Evolutionary conservation across 371 early-diverging fungal species (phyloP), one percentile per base, ranked within the genome.

Genomic region (Syncephalastrum sp.): DNA sequence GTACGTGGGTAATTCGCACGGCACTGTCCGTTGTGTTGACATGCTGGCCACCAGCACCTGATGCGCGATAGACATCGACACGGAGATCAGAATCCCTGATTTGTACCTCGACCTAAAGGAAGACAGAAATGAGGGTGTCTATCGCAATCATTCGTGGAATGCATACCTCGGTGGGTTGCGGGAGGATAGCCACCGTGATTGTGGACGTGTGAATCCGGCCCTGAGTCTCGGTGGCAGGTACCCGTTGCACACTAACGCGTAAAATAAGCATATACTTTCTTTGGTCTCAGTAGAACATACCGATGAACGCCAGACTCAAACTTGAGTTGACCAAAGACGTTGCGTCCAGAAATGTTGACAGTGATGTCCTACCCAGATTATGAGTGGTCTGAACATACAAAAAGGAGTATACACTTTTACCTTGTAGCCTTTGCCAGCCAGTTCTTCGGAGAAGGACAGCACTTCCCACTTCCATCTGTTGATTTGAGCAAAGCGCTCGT

Each of bases 1-100:
- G 94, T 21, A 96, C 60, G 77, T 97, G 97, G 4, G 93, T 94
- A 16, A 97, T 84, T 17, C 97, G 82, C 16, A 97, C 96, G 0
- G 98, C 98, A 63, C 91, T 90, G 57, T 97, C 97, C 0, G 98
- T 97, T 5, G 91, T 96, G 59, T 97, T 97, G 24, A 97, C 97
- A 65, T 95, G 94, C 73, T 93, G 93, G 3, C 94, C 94, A 33
- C 94, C 94, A 6, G 89, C 84, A 19, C 94, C 94, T 5, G 86
- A 85, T 14, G 93, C 87, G 1, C 93, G 71, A 63, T 84, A 92
- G 13, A 86, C 81, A 48, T 93, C 94, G 42, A 93, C 81, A 3
- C 86, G 78, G 2, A 93, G 69, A 61, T 93, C 93, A 0, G 73
- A 64, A 17, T 90, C 89, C 4, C 75, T 64, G 38, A 93, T 79